Base-by-base conservation (phyloP, 2,329 filamentous ascomycete species). In the Colletotrichum tropicale region DNA sequence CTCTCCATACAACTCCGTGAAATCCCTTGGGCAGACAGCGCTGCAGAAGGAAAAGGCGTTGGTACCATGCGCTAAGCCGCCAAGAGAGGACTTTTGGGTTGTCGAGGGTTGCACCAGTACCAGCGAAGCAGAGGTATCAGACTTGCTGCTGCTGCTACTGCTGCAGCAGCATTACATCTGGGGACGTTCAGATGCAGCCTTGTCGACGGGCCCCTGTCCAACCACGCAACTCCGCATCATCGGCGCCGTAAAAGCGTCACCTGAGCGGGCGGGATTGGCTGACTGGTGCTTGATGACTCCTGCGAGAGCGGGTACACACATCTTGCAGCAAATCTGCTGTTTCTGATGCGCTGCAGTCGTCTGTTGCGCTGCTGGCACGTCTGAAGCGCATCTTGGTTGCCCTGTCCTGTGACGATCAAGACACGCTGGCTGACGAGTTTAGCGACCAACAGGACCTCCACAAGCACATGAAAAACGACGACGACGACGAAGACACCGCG, bases 171-270 rank as follows among this genome's bases (percentile, higher is more conserved):
- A 69, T 74, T 65, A 66, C 52, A 66, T 30, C 65, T 66, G 71
- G 74, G 74, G 52, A 67, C 65, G 30, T 70, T 21, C 60, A 70
- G 52, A 76, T 75, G 74, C 74, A 76, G 74, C 74, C 74, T 75
- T 76, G 74, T 74, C 60, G 60, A 28, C 73, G 28, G 26, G 52
- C 70, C 74, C 48, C 74, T 55, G 66, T 60, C 52, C 61, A 52
- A 70, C 58, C 74, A 76, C 71, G 74, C 71, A 76, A 75, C 74
- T 76, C 71, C 74, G 71, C 74, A 76, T 75, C 74, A 75, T 76
- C 71, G 55, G 71, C 36, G 74, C 66, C 65, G 61, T 65, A 55
- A 21, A 55, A 65, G 71, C 65, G 71, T 75, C 74, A 76, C 74
- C 58, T 76, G 74, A 75, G 60, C 65, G 61, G 24, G 55, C 28